These are phyloP conservation scores for Marchantia paleacea DNA, from an alignment of 225 moss, liverwort and hornwort genomes.

Conservation along the genomic window DNA sequence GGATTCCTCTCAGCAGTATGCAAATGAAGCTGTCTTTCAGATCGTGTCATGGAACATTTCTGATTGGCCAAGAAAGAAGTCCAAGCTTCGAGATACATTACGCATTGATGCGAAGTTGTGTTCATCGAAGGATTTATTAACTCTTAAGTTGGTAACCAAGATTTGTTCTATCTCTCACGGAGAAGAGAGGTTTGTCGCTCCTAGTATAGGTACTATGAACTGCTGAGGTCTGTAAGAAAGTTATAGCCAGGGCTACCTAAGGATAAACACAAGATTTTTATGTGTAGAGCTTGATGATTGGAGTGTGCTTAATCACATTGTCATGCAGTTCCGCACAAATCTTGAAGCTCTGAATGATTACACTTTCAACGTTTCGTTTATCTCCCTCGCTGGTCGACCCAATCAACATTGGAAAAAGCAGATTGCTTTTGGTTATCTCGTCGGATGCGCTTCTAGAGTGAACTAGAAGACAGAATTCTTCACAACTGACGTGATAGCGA, in stretches of 20 bases:
- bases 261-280: not conserved
- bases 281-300: conserved; percentile 4
- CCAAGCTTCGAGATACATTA: not conserved
- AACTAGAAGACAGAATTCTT: too few relatives aligned
- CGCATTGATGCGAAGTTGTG: not conserved
- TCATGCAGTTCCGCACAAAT: not conserved
- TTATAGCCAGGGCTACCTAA: not conserved
- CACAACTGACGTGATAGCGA: too few relatives aligned
- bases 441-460: too few relatives aligned
- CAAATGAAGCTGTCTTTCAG: not conserved
- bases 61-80: not conserved
- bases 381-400: not conserved
- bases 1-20: not conserved
- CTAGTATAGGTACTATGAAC: not conserved
- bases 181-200: not conserved
- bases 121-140: too few relatives aligned
- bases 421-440: not conserved
- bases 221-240: too few relatives aligned
- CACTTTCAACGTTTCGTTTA: not conserved
- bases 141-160: not conserved
- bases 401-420: not conserved
- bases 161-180: not conserved
- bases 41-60: not conserved
- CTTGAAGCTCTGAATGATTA: too few relatives aligned
- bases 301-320: too few relatives aligned